Percentiles rank a stretch among this genome's conserved stretches.
phyloP scores from a whole-genome alignment of 257 asterid genomes.

The Salvia miltiorrhiza region DNA sequence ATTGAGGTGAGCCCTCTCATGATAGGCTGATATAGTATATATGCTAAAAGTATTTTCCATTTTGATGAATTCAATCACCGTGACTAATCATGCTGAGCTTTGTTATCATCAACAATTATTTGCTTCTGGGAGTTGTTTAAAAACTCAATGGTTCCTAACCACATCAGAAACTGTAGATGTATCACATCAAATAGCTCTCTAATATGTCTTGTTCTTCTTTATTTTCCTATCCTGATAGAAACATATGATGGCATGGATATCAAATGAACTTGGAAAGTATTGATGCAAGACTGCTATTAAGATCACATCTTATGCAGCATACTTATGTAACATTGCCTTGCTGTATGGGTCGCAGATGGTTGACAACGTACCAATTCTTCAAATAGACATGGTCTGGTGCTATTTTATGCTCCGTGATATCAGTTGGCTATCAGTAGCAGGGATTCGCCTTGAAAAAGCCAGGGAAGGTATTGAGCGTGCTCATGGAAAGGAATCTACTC shows the following conservation, averaged over 20 bases:
- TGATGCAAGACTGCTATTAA: background rate
- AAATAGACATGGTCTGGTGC: constrained; percentile 99
- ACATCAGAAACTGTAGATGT: background rate
- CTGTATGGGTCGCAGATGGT: constrained; percentile 58
- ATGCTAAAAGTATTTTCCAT: background rate
- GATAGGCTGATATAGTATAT: constrained; percentile 1
- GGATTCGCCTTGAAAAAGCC: constrained; percentile 77
- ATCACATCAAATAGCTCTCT: background rate
- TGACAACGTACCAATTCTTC: constrained; percentile 86
- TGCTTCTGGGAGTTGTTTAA: background rate
- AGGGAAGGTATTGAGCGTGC: constrained; percentile 91
- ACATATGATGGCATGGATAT: background rate
- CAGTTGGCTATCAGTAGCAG: constrained; percentile 87
- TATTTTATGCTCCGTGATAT: constrained; percentile 92
- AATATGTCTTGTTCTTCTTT: background rate
- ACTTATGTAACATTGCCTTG: constrained; percentile 12
- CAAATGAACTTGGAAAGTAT: background rate
- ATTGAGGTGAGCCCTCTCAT: constrained; percentile 51
- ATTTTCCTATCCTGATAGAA: background rate
- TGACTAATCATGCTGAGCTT: background rate
- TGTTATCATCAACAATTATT: background rate
- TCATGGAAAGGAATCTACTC: constrained; percentile 88
- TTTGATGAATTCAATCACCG: background rate
- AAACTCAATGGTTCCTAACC: background rate
- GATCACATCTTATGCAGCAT: constrained; percentile 2